Evolutionary conservation across 192 early-diverging fungal genomes (phyloP).

Genomic region (Helicostylum pulchrum): DNA sequence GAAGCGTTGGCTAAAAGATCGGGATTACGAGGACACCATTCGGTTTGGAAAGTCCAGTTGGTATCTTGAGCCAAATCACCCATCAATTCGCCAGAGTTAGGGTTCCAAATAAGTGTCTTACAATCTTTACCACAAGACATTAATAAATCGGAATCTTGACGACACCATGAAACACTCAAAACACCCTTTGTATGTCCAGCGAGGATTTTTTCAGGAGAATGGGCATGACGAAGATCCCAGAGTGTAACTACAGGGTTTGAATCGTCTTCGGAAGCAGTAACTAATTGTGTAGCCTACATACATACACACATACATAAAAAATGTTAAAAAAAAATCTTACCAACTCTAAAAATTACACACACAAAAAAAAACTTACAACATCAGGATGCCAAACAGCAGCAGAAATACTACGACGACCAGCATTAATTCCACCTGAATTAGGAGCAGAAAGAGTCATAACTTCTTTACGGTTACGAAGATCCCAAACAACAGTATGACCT

Average conservation of each 20-base stretch:
- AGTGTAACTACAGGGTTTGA: constrained; percentile 80
- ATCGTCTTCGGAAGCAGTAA: constrained; percentile 92
- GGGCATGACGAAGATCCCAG: constrained; percentile 96
- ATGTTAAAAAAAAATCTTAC: not conserved
- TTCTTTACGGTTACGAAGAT: constrained; percentile 84
- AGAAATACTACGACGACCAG: constrained; percentile 73
- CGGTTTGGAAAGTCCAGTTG: constrained; percentile 97
- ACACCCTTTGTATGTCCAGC: constrained; percentile 88
- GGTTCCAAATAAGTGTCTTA: constrained; percentile 91
- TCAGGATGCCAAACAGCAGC: constrained; percentile 91
- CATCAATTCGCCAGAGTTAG: constrained; percentile 74
- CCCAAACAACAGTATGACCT: constrained; percentile 95
- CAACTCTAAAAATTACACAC: not conserved
- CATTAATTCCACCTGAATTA: constrained; percentile 44
- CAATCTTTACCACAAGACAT: constrained; percentile 96
- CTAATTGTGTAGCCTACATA: constrained; percentile 83
- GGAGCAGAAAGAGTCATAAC: constrained; percentile 65
- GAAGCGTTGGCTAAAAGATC: constrained; percentile 84
- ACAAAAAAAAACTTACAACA: constrained; percentile 44
- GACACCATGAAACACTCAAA: constrained; percentile 92
- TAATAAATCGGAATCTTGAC: constrained; percentile 88
- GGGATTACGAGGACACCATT: constrained; percentile 94
- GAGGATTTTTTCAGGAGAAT: constrained; percentile 84
- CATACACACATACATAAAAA: too few species aligned
- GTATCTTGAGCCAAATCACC: constrained; percentile 82